Evolutionary conservation across 106 monocot species (phyloP).

Genomic region (Amphibolis antarctica): DNA sequence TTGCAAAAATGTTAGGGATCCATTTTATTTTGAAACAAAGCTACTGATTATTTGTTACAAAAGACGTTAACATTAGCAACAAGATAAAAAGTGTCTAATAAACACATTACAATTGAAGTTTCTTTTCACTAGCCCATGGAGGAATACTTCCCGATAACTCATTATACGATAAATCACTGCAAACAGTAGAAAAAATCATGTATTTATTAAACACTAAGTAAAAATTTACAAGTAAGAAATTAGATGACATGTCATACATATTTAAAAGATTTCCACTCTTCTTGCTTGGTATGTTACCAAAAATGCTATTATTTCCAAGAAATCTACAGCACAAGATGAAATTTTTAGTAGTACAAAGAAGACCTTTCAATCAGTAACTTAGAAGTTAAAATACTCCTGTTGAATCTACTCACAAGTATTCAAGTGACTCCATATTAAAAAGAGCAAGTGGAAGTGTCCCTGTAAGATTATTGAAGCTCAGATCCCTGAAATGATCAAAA

Average conservation of each 20-base stretch:
- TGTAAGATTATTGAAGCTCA: slow-evolving; percentile 90
- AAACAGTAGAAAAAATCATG: background rate
- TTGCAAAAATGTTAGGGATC: too few relatives aligned
- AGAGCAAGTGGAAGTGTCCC: slow-evolving; percentile 59
- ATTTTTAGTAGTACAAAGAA: background rate
- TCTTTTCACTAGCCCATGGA: background rate
- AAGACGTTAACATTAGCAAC: too few relatives aligned
- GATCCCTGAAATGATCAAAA: slow-evolving; percentile 35
- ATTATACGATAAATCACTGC: background rate
- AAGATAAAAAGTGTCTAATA: too few relatives aligned
- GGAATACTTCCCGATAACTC: background rate
- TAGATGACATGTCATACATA: slow-evolving; percentile 1
- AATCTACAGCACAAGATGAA: background rate
- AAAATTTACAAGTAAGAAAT: background rate
- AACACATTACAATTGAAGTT: background rate
- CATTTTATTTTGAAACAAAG: too few relatives aligned
- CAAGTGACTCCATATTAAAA: slow-evolving; percentile 46
- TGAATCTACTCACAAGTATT: slow-evolving; percentile 32
- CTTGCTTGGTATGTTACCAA: slow-evolving; percentile 1
- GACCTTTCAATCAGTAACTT: background rate
- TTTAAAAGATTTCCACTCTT: slow-evolving; percentile 2
- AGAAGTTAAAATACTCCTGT: background rate
- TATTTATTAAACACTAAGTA: background rate
- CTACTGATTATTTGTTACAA: too few relatives aligned
- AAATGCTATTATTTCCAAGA: slow-evolving; percentile 9